A percentile compares a stretch with the other conserved stretches of the same genome.
These are phyloP conservation scores for Fusarium gaditjirri DNA, from an alignment of 2,329 filamentous ascomycete genomes.

Conservation along the genomic window DNA sequence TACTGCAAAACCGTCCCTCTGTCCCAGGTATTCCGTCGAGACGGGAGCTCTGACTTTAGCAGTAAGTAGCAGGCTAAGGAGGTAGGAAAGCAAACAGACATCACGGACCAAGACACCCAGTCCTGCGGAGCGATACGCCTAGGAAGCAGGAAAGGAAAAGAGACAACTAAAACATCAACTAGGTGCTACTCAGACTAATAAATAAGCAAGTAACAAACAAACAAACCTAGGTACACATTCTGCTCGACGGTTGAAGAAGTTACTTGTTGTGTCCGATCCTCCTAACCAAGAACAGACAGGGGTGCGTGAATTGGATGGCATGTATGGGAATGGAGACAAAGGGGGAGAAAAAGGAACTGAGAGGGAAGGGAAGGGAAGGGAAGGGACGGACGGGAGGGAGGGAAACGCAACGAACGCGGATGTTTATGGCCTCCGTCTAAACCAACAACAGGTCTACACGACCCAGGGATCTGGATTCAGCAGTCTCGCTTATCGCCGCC, in stretches of 20 bases:
- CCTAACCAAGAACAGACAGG: slow-evolving; percentile 23
- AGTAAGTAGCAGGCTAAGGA: background rate
- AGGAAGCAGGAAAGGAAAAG: background rate
- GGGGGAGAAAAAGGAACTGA: background rate
- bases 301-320: slow-evolving; percentile 2
- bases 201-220: background rate
- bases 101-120: background rate
- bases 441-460: slow-evolving; percentile 4
- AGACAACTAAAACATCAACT: background rate
- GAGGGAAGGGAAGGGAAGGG: background rate
- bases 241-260: slow-evolving; percentile 23
- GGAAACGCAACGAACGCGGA: slow-evolving; percentile 20
- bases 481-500: slow-evolving; percentile 49
- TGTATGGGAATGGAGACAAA: background rate
- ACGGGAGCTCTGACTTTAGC: background rate
- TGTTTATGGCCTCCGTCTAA: slow-evolving; percentile 10
- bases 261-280: background rate
- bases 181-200: background rate
- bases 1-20: slow-evolving; percentile 8
- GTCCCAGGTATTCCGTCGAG: background rate
- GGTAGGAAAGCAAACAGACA: background rate
- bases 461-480: slow-evolving; percentile 49
- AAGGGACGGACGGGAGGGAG: slow-evolving; percentile 17
- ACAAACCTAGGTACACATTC: slow-evolving; percentile 16
- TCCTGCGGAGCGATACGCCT: slow-evolving; percentile 5